phyloP scores from a whole-genome alignment of 345 rosid genomes.

The Cardamine resedifolia region DNA sequence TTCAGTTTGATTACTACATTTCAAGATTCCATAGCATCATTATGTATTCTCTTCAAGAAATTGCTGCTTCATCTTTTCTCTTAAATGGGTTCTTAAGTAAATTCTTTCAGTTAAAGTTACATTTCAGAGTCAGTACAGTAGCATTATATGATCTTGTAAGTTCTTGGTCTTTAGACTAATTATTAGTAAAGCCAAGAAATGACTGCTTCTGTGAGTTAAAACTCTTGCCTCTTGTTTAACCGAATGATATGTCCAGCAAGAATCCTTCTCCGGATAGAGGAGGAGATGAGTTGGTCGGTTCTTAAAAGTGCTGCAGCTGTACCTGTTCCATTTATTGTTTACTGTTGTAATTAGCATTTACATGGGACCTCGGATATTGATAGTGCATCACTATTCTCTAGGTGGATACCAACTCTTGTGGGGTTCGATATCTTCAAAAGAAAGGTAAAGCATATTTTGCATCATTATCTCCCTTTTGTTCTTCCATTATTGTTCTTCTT shows the following conservation, averaged over 20 bases:
- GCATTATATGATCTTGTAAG: slow-evolving; percentile 3
- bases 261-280: not conserved
- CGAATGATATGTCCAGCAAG: not conserved
- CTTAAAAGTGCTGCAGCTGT: not conserved
- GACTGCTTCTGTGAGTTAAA: slow-evolving; percentile 3
- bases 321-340: slow-evolving; percentile 7
- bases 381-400: slow-evolving; percentile 37
- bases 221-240: not conserved
- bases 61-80: not conserved
- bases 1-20: not conserved
- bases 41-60: not conserved
- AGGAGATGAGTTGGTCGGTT: not conserved
- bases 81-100: not conserved
- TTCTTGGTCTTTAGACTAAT: not conserved
- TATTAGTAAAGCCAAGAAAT: not conserved
- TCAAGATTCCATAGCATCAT: not conserved
- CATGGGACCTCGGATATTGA: slow-evolving; percentile 38
- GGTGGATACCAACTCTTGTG: slow-evolving; percentile 56
- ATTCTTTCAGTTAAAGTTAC: not conserved
- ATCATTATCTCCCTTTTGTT: slow-evolving; percentile 31
- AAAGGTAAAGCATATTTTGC: slow-evolving; percentile 24
- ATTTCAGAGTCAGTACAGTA: not conserved
- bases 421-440: slow-evolving; percentile 33
- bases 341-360: not conserved
- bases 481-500: slow-evolving; percentile 37